Percentiles rank a stretch among this genome's conserved stretches.
Evolutionary conservation across 306 rosid species (phyloP).

Genomic region (Lithocarpus polystachyus): DNA sequence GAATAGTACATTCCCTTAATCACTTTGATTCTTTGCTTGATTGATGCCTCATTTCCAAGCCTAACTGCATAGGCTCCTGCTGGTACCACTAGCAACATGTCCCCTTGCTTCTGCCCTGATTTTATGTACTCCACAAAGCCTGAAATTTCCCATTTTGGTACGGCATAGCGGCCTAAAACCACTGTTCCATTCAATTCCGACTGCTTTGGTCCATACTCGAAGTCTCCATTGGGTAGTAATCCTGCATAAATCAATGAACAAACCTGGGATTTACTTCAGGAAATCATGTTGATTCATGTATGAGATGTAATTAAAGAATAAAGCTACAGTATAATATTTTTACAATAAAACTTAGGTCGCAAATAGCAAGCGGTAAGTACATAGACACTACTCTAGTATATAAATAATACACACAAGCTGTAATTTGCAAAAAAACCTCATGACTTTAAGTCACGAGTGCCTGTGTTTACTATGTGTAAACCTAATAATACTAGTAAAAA

Average conservation of each 20-base stretch:
- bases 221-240: conserved; percentile 69
- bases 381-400: too few relatives aligned
- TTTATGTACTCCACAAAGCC: conserved; percentile 91
- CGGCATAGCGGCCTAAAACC: conserved; percentile 49
- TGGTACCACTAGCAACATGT: conserved; percentile 93
- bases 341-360: too few relatives aligned
- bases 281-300: too few relatives aligned
- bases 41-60: conserved; percentile 87
- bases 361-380: too few relatives aligned
- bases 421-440: too few relatives aligned
- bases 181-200: conserved; percentile 67
- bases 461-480: too few relatives aligned
- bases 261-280: not conserved
- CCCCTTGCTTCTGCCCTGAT: conserved; percentile 96
- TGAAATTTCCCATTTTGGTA: conserved; percentile 80
- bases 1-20: conserved; percentile 68
- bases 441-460: too few relatives aligned
- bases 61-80: conserved; percentile 90
- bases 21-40: conserved; percentile 66
- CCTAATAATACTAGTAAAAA: too few relatives aligned
- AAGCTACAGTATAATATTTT: too few relatives aligned
- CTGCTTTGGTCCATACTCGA: conserved; percentile 67
- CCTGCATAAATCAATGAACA: conserved; percentile 33
- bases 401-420: too few relatives aligned
- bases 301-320: too few relatives aligned